These are phyloP conservation scores for Raphanus hybrid DNA, from an alignment of 441 rosid species.

Conservation along the genomic window DNA sequence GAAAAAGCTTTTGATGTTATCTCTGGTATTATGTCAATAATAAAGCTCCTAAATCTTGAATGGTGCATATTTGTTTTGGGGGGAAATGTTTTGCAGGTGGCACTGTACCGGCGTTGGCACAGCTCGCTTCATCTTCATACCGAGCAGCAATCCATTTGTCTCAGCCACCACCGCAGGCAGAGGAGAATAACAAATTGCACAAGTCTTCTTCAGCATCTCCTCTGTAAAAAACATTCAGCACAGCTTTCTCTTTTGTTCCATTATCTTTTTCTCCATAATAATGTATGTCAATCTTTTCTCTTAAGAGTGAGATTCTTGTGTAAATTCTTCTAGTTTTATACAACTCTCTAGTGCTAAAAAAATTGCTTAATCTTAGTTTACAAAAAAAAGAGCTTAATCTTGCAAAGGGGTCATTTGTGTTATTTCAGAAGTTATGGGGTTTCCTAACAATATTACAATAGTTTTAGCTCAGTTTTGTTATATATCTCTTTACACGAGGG, in stretches of 20 bases:
- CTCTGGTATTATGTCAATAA: not conserved
- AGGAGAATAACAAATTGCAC: not conserved
- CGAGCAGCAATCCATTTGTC: not conserved
- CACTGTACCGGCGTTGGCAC: not conserved
- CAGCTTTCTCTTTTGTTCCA: not conserved
- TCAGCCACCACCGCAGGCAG: conserved; percentile 3
- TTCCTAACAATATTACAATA: not conserved
- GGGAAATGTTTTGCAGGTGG: not conserved
- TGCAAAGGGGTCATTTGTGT: not conserved
- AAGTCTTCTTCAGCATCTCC: not conserved
- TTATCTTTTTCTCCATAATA: not conserved
- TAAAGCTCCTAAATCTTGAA: not conserved
- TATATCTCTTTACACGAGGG: conserved; percentile 14
- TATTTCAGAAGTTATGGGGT: conserved; percentile 10
- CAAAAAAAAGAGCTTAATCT: not conserved
- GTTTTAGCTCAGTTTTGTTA: conserved; percentile 15
- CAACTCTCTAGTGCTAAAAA: not conserved
- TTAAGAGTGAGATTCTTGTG: not conserved
- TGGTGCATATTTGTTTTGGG: not conserved
- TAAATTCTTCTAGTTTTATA: not conserved
- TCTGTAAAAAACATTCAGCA: not conserved
- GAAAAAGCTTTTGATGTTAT: not conserved
- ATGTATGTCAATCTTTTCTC: not conserved
- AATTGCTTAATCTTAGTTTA: too few species aligned
- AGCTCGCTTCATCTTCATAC: conserved; percentile 6